Evolutionary conservation across 441 rosid species (phyloP).

Genomic region (Metrosideros polymorpha): DNA sequence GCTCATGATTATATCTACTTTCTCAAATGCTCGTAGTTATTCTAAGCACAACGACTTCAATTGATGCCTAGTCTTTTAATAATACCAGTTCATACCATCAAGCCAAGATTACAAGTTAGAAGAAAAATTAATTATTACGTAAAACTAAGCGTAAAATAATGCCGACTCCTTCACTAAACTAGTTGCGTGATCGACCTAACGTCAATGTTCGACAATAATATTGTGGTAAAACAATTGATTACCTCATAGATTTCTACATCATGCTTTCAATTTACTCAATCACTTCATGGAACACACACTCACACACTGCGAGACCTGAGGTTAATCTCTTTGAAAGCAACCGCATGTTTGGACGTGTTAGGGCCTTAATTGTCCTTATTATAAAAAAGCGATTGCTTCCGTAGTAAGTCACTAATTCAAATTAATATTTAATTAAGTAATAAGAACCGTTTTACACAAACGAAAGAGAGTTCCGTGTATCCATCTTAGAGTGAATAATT

Average conservation of each 20-base stretch:
- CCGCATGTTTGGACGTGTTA: background rate
- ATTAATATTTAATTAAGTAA: background rate
- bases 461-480: background rate
- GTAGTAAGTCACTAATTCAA: background rate
- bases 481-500: background rate
- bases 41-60: background rate
- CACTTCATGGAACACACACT: background rate
- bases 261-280: background rate
- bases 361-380: background rate
- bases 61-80: background rate
- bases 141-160: background rate
- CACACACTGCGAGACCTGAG: background rate
- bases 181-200: background rate
- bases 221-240: background rate
- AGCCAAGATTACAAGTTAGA: background rate
- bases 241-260: background rate
- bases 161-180: background rate
- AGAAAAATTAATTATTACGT: background rate
- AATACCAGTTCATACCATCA: background rate
- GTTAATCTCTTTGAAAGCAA: constrained; percentile 13
- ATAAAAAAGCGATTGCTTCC: background rate
- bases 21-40: background rate
- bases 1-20: background rate
- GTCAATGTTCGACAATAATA: background rate
- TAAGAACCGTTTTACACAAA: background rate